phyloP scores from a whole-genome alignment of 805 yeast genomes.

The Saccharomycopsis babjevae region DNA sequence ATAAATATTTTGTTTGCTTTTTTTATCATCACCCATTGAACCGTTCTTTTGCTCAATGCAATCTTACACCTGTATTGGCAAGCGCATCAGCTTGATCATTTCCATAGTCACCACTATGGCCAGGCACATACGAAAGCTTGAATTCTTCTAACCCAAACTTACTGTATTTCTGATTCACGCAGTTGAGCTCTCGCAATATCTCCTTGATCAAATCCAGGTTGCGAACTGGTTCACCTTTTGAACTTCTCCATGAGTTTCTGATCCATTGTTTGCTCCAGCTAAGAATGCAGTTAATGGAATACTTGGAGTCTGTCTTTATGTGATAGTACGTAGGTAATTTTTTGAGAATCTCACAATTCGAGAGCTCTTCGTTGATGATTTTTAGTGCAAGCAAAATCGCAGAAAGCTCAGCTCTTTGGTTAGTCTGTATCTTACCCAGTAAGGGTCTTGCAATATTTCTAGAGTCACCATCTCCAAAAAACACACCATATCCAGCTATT shows the following conservation, averaged over 20 bases:
- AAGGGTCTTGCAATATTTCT: slow-evolving; percentile 49
- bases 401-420: slow-evolving; percentile 69
- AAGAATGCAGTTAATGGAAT: slow-evolving; percentile 45
- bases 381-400: slow-evolving; percentile 54
- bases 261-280: slow-evolving; percentile 53
- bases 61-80: slow-evolving; percentile 56
- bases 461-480: slow-evolving; percentile 44
- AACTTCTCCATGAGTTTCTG: slow-evolving; percentile 40
- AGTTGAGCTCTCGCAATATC: slow-evolving; percentile 28
- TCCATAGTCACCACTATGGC: slow-evolving; percentile 61
- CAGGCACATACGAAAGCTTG: slow-evolving; percentile 51
- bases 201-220: slow-evolving; percentile 43
- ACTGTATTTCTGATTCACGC: slow-evolving; percentile 25
- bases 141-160: slow-evolving; percentile 29
- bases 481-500: slow-evolving; percentile 68
- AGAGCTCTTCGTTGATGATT: slow-evolving; percentile 28
- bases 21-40: neutral
- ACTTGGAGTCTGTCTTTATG: slow-evolving; percentile 64
- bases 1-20: neutral
- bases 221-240: slow-evolving; percentile 35
- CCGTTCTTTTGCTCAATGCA: neutral
- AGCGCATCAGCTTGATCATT: slow-evolving; percentile 69
- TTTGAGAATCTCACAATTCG: slow-evolving; percentile 19
- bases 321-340: slow-evolving; percentile 25
- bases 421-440: slow-evolving; percentile 45